Conservation (phyloP, 768 basidiomycete genomes). For the Tulasnella sp. region DNA sequence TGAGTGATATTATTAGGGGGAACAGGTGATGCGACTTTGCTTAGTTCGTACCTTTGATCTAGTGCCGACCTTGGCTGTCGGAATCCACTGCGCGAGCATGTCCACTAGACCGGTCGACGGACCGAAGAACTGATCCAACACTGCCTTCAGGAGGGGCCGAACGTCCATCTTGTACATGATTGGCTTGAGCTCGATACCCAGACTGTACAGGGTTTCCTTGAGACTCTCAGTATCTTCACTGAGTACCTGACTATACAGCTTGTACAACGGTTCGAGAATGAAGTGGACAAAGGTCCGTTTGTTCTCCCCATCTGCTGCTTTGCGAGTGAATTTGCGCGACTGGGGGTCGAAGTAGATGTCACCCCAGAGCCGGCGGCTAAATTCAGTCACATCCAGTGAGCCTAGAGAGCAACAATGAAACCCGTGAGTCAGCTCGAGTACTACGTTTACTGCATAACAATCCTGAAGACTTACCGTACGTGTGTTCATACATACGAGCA, state of each 20-base stretch:
- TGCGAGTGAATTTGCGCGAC: constrained; percentile 81
- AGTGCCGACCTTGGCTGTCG: constrained; percentile 41
- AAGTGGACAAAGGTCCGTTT: constrained; percentile 89
- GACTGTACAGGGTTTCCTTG: constrained; percentile 59
- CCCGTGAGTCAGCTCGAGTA: no score
- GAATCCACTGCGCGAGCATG: constrained; percentile 82
- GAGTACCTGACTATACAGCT: constrained; percentile 88
- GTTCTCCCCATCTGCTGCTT: constrained; percentile 66
- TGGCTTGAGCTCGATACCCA: constrained; percentile 82
- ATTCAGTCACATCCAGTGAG: constrained; percentile 68
- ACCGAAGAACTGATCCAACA: constrained; percentile 94
- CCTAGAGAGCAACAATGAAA: constrained; percentile 33
- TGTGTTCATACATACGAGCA: constrained; percentile 91
- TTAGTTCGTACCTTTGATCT: constrained; percentile 26
- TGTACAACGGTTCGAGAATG: constrained; percentile 92
- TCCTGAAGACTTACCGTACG: constrained; percentile 73
- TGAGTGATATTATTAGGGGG: background rate
- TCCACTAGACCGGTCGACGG: constrained; percentile 82
- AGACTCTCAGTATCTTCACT: constrained; percentile 89
- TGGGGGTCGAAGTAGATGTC: constrained; percentile 89
- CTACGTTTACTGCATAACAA: no score
- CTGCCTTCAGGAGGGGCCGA: constrained; percentile 82
- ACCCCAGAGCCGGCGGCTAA: constrained; percentile 91
- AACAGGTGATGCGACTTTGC: background rate
- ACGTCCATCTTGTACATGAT: constrained; percentile 99